phyloP scores from a whole-genome alignment of 2,329 filamentous ascomycete genomes.

The Cercospora zeina region DNA sequence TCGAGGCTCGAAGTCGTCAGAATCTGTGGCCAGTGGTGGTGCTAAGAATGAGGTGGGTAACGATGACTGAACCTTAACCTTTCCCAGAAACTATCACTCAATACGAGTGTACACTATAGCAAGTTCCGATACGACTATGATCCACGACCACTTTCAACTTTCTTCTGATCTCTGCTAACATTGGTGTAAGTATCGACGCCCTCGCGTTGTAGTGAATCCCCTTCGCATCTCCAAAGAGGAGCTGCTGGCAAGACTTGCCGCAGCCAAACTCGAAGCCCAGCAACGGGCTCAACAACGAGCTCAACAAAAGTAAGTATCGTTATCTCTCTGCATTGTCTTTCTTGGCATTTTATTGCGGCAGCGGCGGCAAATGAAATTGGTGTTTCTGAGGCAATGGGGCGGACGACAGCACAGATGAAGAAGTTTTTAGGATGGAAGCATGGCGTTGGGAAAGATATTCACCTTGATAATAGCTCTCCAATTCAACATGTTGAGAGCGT shows the following conservation, averaged over 20 bases:
- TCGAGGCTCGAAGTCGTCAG: conserved; percentile 12
- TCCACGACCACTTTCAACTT: not conserved
- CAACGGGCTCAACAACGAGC: not conserved
- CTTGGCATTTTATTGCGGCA: not conserved
- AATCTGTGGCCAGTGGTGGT: conserved; percentile 14
- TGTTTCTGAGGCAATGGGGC: not conserved
- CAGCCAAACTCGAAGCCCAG: conserved; percentile 17
- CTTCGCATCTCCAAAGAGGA: conserved; percentile 23
- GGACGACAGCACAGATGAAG: not conserved
- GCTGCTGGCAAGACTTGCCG: conserved; percentile 16
- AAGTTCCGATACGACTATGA: conserved; percentile 5
- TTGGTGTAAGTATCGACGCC: conserved; percentile 3
- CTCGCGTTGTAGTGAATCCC: conserved; percentile 6
- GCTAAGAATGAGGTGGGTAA: conserved; percentile 22
- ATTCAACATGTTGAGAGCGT: conserved; percentile 8
- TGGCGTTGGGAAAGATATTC: not conserved
- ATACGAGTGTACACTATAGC: conserved; percentile 13
- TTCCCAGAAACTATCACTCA: not conserved
- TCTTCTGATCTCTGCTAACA: conserved; percentile 10
- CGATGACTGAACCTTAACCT: conserved; percentile 11
- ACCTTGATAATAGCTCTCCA: conserved; percentile 1
- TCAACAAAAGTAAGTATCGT: conserved; percentile 1
- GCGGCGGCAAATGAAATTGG: not conserved
- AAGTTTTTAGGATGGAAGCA: not conserved
- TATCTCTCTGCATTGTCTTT: not conserved